A percentile compares a stretch with the other conserved stretches of the same genome.
Conservation (phyloP, 1,284 basidiomycete species). For the Trichosporon faecale region DNA sequence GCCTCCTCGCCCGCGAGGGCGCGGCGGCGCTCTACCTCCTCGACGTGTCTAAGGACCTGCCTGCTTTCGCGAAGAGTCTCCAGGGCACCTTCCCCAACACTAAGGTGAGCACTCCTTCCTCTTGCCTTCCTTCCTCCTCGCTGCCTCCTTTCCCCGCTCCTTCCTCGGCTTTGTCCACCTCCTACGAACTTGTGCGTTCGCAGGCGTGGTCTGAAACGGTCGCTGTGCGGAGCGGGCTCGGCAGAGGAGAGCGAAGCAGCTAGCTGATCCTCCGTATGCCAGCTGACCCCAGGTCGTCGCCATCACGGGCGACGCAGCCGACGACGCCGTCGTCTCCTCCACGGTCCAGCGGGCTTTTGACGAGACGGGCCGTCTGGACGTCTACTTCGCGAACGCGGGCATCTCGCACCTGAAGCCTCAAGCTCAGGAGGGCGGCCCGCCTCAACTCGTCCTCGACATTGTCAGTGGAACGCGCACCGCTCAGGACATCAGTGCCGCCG, state of each 20-base stretch:
- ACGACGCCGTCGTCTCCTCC: slow-evolving; percentile 66
- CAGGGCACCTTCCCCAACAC: slow-evolving; percentile 69
- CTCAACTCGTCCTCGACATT: neutral
- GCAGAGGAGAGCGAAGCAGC: too few relatives aligned
- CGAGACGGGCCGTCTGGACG: slow-evolving; percentile 81
- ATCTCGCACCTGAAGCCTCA: slow-evolving; percentile 21
- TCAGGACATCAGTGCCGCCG: slow-evolving; percentile 52
- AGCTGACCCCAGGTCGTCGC: slow-evolving; percentile 30
- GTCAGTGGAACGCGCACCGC: neutral
- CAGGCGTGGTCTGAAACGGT: too few relatives aligned
- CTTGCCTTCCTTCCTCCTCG: neutral
- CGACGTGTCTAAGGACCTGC: slow-evolving; percentile 70
- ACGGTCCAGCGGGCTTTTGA: slow-evolving; percentile 69
- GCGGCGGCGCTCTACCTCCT: slow-evolving; percentile 79
- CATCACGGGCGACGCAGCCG: slow-evolving; percentile 75
- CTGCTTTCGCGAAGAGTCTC: slow-evolving; percentile 67
- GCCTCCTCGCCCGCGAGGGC: slow-evolving; percentile 55
- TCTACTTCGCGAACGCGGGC: slow-evolving; percentile 88
- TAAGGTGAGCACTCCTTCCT: slow-evolving; percentile 57
- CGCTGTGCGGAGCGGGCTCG: too few relatives aligned
- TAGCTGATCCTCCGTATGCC: neutral
- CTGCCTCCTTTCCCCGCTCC: too few relatives aligned
- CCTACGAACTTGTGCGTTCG: too few relatives aligned
- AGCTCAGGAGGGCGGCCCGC: slow-evolving; percentile 4
- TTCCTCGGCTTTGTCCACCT: too few relatives aligned